phyloP scores from a whole-genome alignment of 768 basidiomycete species.

The Rhodotorula sphaerocarpa region DNA sequence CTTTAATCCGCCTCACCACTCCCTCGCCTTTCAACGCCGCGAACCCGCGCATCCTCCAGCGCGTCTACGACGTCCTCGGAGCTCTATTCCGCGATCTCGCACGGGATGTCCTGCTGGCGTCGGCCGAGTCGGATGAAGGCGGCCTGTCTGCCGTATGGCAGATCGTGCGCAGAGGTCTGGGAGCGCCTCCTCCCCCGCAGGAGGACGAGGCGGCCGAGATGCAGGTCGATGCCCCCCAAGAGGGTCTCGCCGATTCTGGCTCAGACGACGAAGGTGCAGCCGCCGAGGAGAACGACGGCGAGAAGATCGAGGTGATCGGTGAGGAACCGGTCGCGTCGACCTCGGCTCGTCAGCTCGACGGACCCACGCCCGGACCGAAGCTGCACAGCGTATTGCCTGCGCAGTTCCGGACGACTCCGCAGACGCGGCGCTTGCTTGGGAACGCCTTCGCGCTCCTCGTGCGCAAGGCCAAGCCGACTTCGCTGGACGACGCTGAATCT shows the following conservation, averaged over 20 bases:
- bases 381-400: conserved; percentile 6
- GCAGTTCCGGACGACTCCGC: conserved; percentile 31
- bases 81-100: conserved; percentile 31
- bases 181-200: conserved; percentile 13
- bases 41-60: conserved; percentile 33
- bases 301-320: conserved; percentile 7
- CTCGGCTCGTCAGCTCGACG: conserved; percentile 8
- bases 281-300: not conserved
- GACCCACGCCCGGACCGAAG: not conserved
- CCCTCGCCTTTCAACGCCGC: conserved; percentile 30
- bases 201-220: conserved; percentile 1
- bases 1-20: conserved; percentile 32
- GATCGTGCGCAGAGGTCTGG: conserved; percentile 26
- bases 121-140: not conserved
- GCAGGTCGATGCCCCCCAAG: not conserved
- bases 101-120: conserved; percentile 14
- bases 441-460: conserved; percentile 35
- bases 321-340: conserved; percentile 30
- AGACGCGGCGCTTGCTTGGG: conserved; percentile 31
- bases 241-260: not conserved
- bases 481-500: not conserved
- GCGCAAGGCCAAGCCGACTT: conserved; percentile 21
- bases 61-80: conserved; percentile 33
- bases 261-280: too few relatives aligned
- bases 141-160: conserved; percentile 23